Evolutionary conservation across 345 rosid genomes (phyloP).

Genomic region (Citrus sinensis): DNA sequence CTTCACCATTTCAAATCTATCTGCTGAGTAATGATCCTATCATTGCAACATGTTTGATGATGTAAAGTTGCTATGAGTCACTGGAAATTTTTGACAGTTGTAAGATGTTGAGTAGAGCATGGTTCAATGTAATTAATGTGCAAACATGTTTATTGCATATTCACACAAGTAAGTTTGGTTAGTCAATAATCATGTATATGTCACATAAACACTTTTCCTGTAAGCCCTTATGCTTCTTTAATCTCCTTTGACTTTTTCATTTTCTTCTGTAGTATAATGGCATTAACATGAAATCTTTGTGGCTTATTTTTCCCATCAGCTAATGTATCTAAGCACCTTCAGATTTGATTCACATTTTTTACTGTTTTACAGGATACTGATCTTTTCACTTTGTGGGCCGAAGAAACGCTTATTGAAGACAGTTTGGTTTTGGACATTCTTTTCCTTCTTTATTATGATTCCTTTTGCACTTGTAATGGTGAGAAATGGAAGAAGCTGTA

Average conservation of each 20-base stretch:
- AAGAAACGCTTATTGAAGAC: conserved; percentile 79
- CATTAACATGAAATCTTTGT: not conserved
- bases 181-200: not conserved
- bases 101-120: not conserved
- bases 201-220: not conserved
- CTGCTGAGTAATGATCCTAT: not conserved
- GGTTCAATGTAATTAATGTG: not conserved
- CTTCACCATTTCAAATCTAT: not conserved
- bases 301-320: not conserved
- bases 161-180: not conserved
- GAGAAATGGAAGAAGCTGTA: conserved; percentile 77
- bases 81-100: not conserved
- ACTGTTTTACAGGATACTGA: conserved; percentile 58
- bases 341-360: conserved; percentile 4
- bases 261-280: not conserved
- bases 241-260: not conserved
- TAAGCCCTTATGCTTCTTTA: not conserved
- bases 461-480: conserved; percentile 67
- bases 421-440: conserved; percentile 77
- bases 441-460: conserved; percentile 77
- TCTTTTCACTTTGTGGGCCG: conserved; percentile 86
- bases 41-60: not conserved
- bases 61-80: not conserved
- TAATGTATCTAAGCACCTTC: conserved; percentile 11
- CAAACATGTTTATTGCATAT: not conserved